Conservation (phyloP, 192 early-diverging fungal species). For the Backusella luteola region DNA sequence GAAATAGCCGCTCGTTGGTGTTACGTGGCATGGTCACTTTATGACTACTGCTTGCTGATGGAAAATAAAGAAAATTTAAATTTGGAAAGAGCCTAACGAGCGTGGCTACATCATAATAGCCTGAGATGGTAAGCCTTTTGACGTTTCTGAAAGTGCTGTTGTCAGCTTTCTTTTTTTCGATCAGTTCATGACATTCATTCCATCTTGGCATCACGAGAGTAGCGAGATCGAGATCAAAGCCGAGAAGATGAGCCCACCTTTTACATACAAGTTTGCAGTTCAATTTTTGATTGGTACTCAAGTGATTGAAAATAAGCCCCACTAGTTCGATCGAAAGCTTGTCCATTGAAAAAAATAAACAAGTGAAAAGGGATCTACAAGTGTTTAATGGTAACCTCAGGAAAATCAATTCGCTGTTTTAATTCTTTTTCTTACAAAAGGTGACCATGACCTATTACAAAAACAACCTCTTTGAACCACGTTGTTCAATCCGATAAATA, state of each 20-base stretch:
- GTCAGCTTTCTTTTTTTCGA: background rate
- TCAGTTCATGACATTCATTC: background rate
- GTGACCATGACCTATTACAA: background rate
- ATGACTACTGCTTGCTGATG: background rate
- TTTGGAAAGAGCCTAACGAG: background rate
- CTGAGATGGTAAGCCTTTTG: background rate
- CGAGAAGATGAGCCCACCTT: background rate
- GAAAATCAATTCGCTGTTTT: background rate
- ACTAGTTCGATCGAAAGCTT: background rate
- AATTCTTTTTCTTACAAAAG: background rate
- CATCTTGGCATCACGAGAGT: background rate
- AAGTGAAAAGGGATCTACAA: background rate
- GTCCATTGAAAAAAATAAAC: background rate
- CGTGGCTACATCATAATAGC: background rate
- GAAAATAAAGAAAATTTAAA: background rate
- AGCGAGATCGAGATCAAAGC: background rate
- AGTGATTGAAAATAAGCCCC: background rate
- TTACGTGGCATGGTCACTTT: background rate
- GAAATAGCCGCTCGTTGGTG: background rate
- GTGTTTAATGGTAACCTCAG: background rate
- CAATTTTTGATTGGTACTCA: background rate
- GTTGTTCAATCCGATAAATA: background rate
- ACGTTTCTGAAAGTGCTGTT: background rate
- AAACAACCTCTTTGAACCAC: background rate
- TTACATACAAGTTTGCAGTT: background rate